phyloP scores from a whole-genome alignment of 805 yeast species.

The Saccharomycopsis malanga region DNA sequence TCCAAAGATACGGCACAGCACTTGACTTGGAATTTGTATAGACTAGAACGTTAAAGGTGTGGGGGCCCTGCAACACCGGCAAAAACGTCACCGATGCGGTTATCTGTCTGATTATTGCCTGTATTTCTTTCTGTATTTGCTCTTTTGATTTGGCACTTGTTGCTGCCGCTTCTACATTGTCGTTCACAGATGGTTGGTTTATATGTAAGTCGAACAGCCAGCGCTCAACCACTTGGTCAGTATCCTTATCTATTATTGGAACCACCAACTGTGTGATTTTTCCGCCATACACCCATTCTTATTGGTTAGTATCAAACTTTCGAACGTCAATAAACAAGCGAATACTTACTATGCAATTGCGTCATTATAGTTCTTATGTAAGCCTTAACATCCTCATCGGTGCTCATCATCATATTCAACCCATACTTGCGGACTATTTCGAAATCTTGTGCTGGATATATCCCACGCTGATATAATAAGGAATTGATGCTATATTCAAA shows the following conservation, averaged over 20 bases:
- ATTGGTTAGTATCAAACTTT: not conserved
- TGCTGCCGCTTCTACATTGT: slow-evolving; percentile 1
- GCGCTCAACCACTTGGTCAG: slow-evolving; percentile 64
- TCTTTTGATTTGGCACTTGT: slow-evolving; percentile 31
- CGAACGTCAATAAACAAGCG: not conserved
- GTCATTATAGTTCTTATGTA: slow-evolving; percentile 62
- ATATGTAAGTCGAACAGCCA: slow-evolving; percentile 77
- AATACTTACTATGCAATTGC: slow-evolving; percentile 46
- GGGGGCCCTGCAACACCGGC: slow-evolving; percentile 59
- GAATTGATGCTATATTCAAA: slow-evolving; percentile 75
- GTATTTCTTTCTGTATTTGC: slow-evolving; percentile 67
- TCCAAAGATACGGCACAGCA: slow-evolving; percentile 82
- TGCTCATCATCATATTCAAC: slow-evolving; percentile 60
- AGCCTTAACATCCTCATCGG: slow-evolving; percentile 65
- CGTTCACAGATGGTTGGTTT: slow-evolving; percentile 11
- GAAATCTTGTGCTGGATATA: slow-evolving; percentile 85
- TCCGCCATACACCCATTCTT: slow-evolving; percentile 65
- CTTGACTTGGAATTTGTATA: slow-evolving; percentile 54
- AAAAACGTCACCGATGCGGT: slow-evolving; percentile 82
- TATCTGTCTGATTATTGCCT: slow-evolving; percentile 78
- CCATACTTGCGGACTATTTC: slow-evolving; percentile 73
- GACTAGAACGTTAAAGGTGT: slow-evolving; percentile 80
- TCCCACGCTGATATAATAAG: slow-evolving; percentile 81
- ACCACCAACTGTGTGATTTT: slow-evolving; percentile 62
- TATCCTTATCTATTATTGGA: slow-evolving; percentile 61